Conservation (phyloP, 2,329 filamentous ascomycete genomes). For the Paraphaeosphaeria sporulosa region DNA sequence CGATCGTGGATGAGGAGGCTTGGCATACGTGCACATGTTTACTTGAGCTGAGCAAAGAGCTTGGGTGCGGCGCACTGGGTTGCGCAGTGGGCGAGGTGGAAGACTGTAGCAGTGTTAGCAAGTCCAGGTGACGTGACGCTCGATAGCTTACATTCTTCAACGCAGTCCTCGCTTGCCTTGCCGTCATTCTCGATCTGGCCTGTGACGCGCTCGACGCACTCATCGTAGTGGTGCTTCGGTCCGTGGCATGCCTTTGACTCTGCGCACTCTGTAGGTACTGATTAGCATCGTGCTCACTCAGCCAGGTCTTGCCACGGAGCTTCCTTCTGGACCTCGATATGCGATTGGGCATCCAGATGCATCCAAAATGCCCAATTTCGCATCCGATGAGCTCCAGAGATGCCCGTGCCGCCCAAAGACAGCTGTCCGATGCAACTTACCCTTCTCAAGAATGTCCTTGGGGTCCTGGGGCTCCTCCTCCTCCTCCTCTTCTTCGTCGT, state of each 20-base stretch:
- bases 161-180: constrained; percentile 90
- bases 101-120: constrained; percentile 68
- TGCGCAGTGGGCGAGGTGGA: constrained; percentile 98
- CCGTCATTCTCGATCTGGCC: constrained; percentile 71
- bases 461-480: constrained; percentile 74
- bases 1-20: constrained; percentile 22
- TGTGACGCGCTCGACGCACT: constrained; percentile 95
- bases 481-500: constrained; percentile 75
- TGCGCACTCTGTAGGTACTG: constrained; percentile 75
- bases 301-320: constrained; percentile 9
- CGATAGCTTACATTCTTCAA: constrained; percentile 90
- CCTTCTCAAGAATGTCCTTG: constrained; percentile 89
- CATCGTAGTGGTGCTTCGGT: constrained; percentile 97
- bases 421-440: constrained; percentile 64
- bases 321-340: constrained; percentile 2
- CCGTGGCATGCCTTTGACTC: constrained; percentile 84
- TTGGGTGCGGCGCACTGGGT: constrained; percentile 92
- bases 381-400: constrained; percentile 3
- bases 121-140: not conserved
- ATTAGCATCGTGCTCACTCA: constrained; percentile 26
- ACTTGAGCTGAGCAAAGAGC: constrained; percentile 93
- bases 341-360: constrained; percentile 20
- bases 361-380: constrained; percentile 6
- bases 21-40: constrained; percentile 51
- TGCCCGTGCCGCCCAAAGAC: not conserved